These are phyloP conservation scores for Xylaria polymorpha DNA, from an alignment of 2,329 filamentous ascomycete genomes.

Conservation along the genomic window DNA sequence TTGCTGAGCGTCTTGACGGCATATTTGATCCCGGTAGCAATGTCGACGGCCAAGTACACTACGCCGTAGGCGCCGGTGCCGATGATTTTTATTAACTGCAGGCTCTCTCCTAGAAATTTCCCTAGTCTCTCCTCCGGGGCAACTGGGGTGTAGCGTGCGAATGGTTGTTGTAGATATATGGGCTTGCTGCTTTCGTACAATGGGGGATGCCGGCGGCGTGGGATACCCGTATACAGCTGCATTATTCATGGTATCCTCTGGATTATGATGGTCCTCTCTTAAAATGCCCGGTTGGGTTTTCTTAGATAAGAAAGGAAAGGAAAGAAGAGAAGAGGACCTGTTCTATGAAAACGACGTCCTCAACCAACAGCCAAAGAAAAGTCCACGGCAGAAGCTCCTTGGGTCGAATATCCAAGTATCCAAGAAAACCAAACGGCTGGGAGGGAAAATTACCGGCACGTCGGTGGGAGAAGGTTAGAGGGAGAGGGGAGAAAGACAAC, in stretches of 20 bases:
- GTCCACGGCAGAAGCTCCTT: slow-evolving; percentile 45
- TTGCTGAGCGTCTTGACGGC: slow-evolving; percentile 98
- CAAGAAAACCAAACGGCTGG: slow-evolving; percentile 37
- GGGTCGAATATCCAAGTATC: slow-evolving; percentile 60
- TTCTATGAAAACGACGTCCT: slow-evolving; percentile 47
- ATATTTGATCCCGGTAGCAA: slow-evolving; percentile 83
- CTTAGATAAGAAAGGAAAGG: slow-evolving; percentile 50
- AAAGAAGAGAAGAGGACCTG: slow-evolving; percentile 45
- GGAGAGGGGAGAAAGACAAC: slow-evolving; percentile 28
- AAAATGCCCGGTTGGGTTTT: slow-evolving; percentile 40
- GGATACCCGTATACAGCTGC: slow-evolving; percentile 67
- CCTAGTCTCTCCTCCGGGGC: slow-evolving; percentile 88
- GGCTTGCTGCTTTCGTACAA: slow-evolving; percentile 63
- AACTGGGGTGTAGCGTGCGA: slow-evolving; percentile 64
- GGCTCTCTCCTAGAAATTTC: slow-evolving; percentile 81
- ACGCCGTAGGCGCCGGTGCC: slow-evolving; percentile 97
- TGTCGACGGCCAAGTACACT: slow-evolving; percentile 89
- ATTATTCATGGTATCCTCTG: slow-evolving; percentile 67
- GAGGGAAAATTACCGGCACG: slow-evolving; percentile 36
- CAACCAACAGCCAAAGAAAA: slow-evolving; percentile 45
- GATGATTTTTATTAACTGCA: slow-evolving; percentile 86
- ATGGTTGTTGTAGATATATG: slow-evolving; percentile 55
- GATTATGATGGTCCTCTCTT: slow-evolving; percentile 47
- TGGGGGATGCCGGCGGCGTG: slow-evolving; percentile 69
- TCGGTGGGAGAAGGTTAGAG: slow-evolving; percentile 38